phyloP scores from a whole-genome alignment of 1,139 yeast genomes.

The Chernovozyma aurita region DNA sequence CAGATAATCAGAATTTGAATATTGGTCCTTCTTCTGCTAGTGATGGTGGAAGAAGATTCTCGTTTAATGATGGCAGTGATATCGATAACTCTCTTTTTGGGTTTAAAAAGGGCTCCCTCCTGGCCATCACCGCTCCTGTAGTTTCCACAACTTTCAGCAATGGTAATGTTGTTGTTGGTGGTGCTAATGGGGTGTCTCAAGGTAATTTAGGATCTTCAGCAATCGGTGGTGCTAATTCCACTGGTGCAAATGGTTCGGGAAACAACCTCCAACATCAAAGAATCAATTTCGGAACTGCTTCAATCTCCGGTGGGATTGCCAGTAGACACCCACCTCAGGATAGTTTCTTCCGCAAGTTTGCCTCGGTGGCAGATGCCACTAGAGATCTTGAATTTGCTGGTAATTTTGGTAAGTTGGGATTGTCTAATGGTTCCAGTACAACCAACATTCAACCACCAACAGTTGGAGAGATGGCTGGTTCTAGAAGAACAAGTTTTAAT shows the following conservation, averaged over 20 bases:
- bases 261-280: slow-evolving; percentile 12
- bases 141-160: slow-evolving; percentile 13
- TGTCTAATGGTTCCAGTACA: not conserved
- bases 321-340: slow-evolving; percentile 45
- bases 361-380: slow-evolving; percentile 76
- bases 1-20: slow-evolving; percentile 6
- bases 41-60: slow-evolving; percentile 23
- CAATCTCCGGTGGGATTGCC: slow-evolving; percentile 57
- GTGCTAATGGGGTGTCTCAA: slow-evolving; percentile 1
- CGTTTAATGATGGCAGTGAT: slow-evolving; percentile 45
- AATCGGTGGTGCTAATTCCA: slow-evolving; percentile 10
- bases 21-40: slow-evolving; percentile 6
- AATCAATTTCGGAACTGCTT: slow-evolving; percentile 52
- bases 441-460: slow-evolving; percentile 19
- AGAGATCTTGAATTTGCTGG: slow-evolving; percentile 59
- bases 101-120: slow-evolving; percentile 43
- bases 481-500: slow-evolving; percentile 50
- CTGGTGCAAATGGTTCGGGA: not conserved
- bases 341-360: slow-evolving; percentile 60
- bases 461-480: slow-evolving; percentile 11
- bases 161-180: slow-evolving; percentile 8
- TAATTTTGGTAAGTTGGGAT: not conserved
- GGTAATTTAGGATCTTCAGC: slow-evolving; percentile 3
- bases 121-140: slow-evolving; percentile 43
- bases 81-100: slow-evolving; percentile 39